phyloP scores from a whole-genome alignment of 768 basidiomycete species.

The Calocera viscosa region DNA sequence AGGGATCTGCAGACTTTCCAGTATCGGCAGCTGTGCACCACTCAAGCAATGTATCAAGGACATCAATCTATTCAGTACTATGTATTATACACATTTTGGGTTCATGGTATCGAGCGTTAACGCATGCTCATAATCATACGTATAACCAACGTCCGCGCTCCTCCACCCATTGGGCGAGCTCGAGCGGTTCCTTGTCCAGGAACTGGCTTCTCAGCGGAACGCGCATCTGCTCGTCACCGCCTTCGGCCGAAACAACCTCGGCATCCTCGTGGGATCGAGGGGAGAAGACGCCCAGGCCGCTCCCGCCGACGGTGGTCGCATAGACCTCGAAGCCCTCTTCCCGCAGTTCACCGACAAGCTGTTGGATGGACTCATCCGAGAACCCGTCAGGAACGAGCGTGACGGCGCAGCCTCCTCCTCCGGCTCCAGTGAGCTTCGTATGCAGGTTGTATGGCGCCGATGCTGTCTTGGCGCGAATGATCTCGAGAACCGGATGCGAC shows the following conservation, averaged over 20 bases:
- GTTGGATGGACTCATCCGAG: conserved; percentile 41
- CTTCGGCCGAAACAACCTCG: conserved; percentile 12
- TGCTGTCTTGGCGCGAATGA: conserved; percentile 57
- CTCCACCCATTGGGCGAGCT: conserved; percentile 43
- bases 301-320: conserved; percentile 85
- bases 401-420: conserved; percentile 96
- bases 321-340: conserved; percentile 66
- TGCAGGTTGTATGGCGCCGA: conserved; percentile 53
- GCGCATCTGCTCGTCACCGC: conserved; percentile 11
- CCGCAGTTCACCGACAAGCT: conserved; percentile 48
- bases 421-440: conserved; percentile 95
- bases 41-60: background rate
- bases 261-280: conserved; percentile 36
- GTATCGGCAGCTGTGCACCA: background rate
- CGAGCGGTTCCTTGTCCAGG: conserved; percentile 31
- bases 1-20: too few species aligned
- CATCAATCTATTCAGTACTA: background rate
- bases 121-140: conserved; percentile 29
- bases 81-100: conserved; percentile 1
- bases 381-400: conserved; percentile 90
- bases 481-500: conserved; percentile 79
- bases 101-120: background rate
- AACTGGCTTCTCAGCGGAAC: conserved; percentile 29
- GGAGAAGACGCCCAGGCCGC: conserved; percentile 76
- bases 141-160: conserved; percentile 49